These are phyloP conservation scores for Azolla pinnata DNA, from an alignment of 75 land plant species.

Conservation along the genomic window DNA sequence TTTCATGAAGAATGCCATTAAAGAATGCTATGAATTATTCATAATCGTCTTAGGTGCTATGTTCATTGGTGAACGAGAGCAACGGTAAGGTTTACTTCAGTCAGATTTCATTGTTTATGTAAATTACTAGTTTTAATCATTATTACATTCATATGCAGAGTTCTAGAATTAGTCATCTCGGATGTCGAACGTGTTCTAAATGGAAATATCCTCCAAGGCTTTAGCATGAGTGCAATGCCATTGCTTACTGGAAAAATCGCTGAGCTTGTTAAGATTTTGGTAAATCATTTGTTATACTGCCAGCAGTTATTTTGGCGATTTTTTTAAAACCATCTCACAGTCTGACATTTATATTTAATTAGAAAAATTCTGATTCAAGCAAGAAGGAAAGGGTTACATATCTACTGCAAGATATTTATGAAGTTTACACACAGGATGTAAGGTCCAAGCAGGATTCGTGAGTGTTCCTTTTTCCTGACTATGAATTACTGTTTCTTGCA, in stretches of 20 bases:
- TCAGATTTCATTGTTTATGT: background rate
- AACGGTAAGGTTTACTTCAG: constrained; percentile 38
- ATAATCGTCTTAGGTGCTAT: constrained; percentile 44
- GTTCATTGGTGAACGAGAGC: constrained; percentile 48
- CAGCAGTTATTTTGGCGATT: no score
- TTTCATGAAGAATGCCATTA: constrained; percentile 65
- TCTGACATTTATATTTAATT: no score
- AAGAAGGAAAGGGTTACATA: background rate
- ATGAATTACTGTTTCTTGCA: no score
- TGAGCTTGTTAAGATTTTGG: constrained; percentile 50
- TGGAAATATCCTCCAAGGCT: constrained; percentile 35
- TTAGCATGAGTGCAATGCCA: constrained; percentile 49
- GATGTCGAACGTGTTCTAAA: constrained; percentile 42
- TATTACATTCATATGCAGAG: constrained; percentile 26
- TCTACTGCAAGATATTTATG: constrained; percentile 4
- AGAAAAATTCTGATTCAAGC: background rate
- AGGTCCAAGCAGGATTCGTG: no score
- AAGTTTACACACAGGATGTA: background rate
- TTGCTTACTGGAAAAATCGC: constrained; percentile 42
- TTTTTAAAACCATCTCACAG: no score
- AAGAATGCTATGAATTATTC: constrained; percentile 53
- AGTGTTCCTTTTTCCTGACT: no score
- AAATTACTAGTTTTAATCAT: background rate
- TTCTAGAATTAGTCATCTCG: constrained; percentile 35
- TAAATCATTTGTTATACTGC: constrained; percentile 16